Percentiles rank a stretch among this genome's conserved stretches.
Evolutionary conservation across 2,329 filamentous ascomycete genomes (phyloP).

Genomic region (Epicoccum sorghinum): DNA sequence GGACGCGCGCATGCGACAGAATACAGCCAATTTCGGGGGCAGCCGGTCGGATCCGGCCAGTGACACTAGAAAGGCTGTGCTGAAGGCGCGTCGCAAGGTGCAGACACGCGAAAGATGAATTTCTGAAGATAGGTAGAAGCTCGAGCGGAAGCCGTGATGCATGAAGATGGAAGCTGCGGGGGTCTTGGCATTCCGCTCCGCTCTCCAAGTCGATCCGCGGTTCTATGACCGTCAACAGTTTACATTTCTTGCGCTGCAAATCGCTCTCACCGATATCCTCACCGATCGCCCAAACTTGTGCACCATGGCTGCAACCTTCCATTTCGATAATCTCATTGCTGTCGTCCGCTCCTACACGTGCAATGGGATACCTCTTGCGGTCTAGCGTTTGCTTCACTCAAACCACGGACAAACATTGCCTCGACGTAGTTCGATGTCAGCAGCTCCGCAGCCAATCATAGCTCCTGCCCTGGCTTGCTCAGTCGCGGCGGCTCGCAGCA

Average conservation of each 20-base stretch:
- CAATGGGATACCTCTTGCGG: constrained; percentile 8
- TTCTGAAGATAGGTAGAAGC: not conserved
- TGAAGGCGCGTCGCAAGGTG: not conserved
- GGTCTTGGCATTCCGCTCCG: constrained; percentile 2
- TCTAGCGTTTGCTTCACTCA: constrained; percentile 31
- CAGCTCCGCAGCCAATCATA: constrained; percentile 2
- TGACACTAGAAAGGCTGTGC: not conserved
- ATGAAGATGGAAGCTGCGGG: not conserved
- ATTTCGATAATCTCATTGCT: not conserved
- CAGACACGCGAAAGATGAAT: too few species aligned
- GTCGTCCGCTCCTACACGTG: constrained; percentile 9
- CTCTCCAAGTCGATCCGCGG: constrained; percentile 1
- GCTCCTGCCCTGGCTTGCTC: constrained; percentile 13
- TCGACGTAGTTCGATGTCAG: constrained; percentile 4
- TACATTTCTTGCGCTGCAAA: not conserved
- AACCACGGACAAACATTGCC: constrained; percentile 17
- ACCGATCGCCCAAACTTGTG: constrained; percentile 16
- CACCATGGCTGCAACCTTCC: constrained; percentile 18
- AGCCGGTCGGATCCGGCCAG: not conserved
- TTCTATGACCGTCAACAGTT: not conserved
- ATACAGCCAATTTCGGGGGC: constrained; percentile 8
- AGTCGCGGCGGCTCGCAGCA: constrained; percentile 13
- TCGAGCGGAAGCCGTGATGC: constrained; percentile 28
- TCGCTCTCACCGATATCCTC: constrained; percentile 2
- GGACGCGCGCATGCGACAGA: constrained; percentile 34